phyloP scores from a whole-genome alignment of 2,329 filamentous ascomycete genomes.

The Ophiostoma pallidulum region DNA sequence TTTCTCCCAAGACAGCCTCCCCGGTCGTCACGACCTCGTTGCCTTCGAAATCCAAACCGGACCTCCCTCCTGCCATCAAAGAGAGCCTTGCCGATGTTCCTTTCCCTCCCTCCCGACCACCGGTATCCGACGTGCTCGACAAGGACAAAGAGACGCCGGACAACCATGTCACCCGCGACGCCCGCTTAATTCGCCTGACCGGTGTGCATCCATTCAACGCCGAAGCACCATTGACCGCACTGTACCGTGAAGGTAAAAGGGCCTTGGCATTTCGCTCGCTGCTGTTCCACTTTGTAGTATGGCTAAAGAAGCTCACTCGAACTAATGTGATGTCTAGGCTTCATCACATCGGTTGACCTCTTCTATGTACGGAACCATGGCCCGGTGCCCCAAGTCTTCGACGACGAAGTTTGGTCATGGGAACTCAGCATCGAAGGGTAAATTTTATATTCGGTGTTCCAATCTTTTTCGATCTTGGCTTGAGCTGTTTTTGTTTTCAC shows the following conservation, averaged over 20 bases:
- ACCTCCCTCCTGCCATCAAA: not conserved
- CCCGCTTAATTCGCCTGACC: conserved; percentile 74
- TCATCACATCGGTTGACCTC: conserved; percentile 76
- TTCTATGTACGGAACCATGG: conserved; percentile 94
- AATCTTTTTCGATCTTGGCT: not conserved
- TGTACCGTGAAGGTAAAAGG: conserved; percentile 50
- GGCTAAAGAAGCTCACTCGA: not conserved
- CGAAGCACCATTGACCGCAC: conserved; percentile 68
- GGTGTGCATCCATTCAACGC: conserved; percentile 88
- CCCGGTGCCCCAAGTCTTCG: conserved; percentile 63
- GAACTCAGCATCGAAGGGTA: conserved; percentile 68
- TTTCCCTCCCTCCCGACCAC: not conserved
- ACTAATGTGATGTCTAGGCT: conserved; percentile 45
- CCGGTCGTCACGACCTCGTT: not conserved
- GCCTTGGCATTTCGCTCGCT: not conserved
- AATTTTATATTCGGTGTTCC: conserved; percentile 4
- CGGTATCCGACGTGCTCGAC: not conserved
- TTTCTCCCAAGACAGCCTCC: not conserved
- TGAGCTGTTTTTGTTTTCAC: no score
- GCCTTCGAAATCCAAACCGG: not conserved
- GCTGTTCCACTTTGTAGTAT: no score
- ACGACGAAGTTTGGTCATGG: conserved; percentile 68
- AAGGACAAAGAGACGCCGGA: conserved; percentile 55
- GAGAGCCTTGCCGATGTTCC: not conserved
- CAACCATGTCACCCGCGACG: conserved; percentile 67